These are phyloP conservation scores for Barnettozyma vustinii DNA, from an alignment of 805 yeast species.

Conservation along the genomic window DNA sequence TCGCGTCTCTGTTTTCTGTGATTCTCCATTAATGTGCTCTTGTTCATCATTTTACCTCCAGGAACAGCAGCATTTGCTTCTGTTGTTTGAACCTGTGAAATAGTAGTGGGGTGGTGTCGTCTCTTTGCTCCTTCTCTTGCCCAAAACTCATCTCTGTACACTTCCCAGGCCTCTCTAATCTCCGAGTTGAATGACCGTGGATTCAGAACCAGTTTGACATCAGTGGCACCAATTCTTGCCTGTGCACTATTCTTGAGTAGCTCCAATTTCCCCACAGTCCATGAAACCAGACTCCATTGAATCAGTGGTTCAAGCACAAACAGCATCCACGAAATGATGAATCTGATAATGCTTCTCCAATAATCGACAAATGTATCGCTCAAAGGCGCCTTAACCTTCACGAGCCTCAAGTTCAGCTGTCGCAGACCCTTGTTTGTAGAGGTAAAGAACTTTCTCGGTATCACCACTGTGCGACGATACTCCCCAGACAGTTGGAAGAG, in stretches of 20 bases:
- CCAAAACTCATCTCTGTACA: conserved; percentile 93
- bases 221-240: conserved; percentile 67
- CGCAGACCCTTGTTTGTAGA: conserved; percentile 88
- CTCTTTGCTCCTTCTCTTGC: conserved; percentile 71
- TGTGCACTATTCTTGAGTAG: conserved; percentile 37
- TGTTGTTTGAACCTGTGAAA: neutral
- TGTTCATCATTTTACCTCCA: conserved; percentile 16
- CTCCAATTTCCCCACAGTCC: conserved; percentile 11
- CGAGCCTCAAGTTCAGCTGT: conserved; percentile 73
- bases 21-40: conserved; percentile 28
- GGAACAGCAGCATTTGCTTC: neutral
- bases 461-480: conserved; percentile 76
- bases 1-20: conserved; percentile 38
- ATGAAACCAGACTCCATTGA: conserved; percentile 1
- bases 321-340: conserved; percentile 16
- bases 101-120: conserved; percentile 23
- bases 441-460: conserved; percentile 72
- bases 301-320: conserved; percentile 13
- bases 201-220: conserved; percentile 74
- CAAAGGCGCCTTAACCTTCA: conserved; percentile 46
- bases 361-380: conserved; percentile 33
- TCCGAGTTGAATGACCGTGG: conserved; percentile 80
- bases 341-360: conserved; percentile 26
- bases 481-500: conserved; percentile 87
- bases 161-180: conserved; percentile 90